Conservation (phyloP, 2,329 filamentous ascomycete genomes). For the Stemphylium beticola region DNA sequence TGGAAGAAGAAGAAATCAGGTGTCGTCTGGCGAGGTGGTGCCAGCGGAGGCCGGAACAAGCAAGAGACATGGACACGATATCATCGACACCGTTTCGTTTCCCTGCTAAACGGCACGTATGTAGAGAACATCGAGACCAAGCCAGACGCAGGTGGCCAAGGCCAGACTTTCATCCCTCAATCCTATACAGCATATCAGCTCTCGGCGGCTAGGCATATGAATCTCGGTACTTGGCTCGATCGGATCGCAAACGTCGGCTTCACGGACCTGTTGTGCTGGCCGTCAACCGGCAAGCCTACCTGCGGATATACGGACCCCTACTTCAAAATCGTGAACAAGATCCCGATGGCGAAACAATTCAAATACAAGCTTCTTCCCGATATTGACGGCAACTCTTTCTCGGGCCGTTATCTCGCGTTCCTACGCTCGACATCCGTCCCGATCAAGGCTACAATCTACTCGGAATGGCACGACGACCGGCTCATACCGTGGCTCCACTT, state of each 20-base stretch:
- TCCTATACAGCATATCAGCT: conserved; percentile 48
- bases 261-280: conserved; percentile 54
- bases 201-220: conserved; percentile 32
- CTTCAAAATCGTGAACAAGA: conserved; percentile 40
- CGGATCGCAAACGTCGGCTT: conserved; percentile 52
- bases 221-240: conserved; percentile 51
- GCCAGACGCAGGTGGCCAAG: conserved; percentile 20
- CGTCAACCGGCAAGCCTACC: conserved; percentile 38
- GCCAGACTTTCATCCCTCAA: conserved; percentile 51
- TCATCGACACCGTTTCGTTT: conserved; percentile 76
- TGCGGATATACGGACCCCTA: conserved; percentile 57
- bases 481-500: conserved; percentile 81
- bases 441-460: conserved; percentile 78
- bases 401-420: conserved; percentile 58
- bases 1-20: conserved; percentile 54
- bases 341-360: conserved; percentile 53
- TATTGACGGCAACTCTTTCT: conserved; percentile 69
- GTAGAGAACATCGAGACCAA: conserved; percentile 57
- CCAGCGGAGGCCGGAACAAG: conserved; percentile 56
- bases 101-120: conserved; percentile 72
- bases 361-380: conserved; percentile 73
- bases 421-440: conserved; percentile 72
- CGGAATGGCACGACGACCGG: conserved; percentile 77
- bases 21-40: conserved; percentile 57
- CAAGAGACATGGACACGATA: conserved; percentile 71